A percentile compares a stretch with the other conserved stretches of the same genome.
Conservation (phyloP, 345 rosid genomes). For the Lumnitzera littorea region DNA sequence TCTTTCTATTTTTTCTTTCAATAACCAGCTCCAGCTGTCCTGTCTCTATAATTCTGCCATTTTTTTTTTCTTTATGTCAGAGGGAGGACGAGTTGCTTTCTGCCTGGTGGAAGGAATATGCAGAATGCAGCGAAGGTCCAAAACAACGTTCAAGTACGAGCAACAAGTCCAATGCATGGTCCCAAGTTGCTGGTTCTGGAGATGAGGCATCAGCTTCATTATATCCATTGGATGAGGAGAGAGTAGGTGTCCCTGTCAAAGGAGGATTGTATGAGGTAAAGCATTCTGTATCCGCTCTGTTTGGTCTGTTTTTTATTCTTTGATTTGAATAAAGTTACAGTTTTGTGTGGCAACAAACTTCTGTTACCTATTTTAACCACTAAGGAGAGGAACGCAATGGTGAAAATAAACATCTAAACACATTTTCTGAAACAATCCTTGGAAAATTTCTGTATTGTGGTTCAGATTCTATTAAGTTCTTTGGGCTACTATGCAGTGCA, state of each 20-base stretch:
- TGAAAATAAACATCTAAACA: no score
- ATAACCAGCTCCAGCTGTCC: not conserved
- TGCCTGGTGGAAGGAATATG: conserved; percentile 96
- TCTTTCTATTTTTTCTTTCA: conserved; percentile 1
- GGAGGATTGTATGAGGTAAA: conserved; percentile 94
- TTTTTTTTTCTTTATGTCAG: conserved; percentile 19
- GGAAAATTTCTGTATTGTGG: no score
- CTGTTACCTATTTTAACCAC: no score
- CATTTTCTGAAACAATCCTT: no score
- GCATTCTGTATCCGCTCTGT: not conserved
- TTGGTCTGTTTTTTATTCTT: not conserved
- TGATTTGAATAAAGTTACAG: not conserved
- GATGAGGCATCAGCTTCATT: conserved; percentile 31
- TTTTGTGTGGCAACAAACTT: no score
- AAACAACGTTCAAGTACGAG: conserved; percentile 24
- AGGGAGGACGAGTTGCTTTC: conserved; percentile 93
- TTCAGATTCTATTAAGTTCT: no score
- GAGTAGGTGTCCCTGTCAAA: conserved; percentile 98
- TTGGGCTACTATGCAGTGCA: no score
- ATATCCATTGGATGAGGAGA: conserved; percentile 72
- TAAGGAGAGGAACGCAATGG: no score
- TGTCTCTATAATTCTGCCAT: no score
- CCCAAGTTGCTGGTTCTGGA: conserved; percentile 24
- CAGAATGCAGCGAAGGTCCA: conserved; percentile 98
- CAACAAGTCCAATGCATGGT: conserved; percentile 23